Conservation (phyloP, 1,284 basidiomycete genomes). For the Ustilago sp. region DNA sequence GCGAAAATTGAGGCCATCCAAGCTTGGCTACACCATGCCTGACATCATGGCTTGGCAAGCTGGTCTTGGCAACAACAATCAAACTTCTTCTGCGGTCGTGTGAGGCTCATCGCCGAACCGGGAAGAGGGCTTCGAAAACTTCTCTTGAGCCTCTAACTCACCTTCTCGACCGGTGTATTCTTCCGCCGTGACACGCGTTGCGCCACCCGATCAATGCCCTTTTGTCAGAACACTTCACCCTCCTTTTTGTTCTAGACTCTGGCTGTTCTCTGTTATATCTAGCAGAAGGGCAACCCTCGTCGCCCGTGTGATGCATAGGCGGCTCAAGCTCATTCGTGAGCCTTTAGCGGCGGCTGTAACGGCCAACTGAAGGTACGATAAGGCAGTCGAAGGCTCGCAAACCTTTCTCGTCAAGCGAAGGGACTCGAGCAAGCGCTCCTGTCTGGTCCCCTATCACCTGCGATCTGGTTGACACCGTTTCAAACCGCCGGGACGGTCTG, state of each 20-base stretch:
- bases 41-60: conserved; percentile 46
- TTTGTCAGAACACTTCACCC: neutral
- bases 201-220: neutral
- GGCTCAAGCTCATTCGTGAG: neutral
- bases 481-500: neutral
- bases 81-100: neutral
- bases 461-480: neutral
- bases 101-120: neutral
- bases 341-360: neutral
- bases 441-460: neutral
- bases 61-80: conserved; percentile 13
- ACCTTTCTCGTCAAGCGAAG: neutral
- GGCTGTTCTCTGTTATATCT: neutral
- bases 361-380: neutral
- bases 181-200: neutral
- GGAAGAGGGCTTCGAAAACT: neutral
- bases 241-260: neutral
- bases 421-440: conserved; percentile 17
- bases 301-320: neutral
- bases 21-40: conserved; percentile 31
- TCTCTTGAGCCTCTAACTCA: neutral
- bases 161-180: neutral
- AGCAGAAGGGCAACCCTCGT: neutral
- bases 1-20: conserved; percentile 15
- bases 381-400: conserved; percentile 17